Percentiles rank a stretch among this genome's conserved stretches.
phyloP scores from a whole-genome alignment of 2,329 filamentous ascomycete species.

The Exophiala lecanii-corni region DNA sequence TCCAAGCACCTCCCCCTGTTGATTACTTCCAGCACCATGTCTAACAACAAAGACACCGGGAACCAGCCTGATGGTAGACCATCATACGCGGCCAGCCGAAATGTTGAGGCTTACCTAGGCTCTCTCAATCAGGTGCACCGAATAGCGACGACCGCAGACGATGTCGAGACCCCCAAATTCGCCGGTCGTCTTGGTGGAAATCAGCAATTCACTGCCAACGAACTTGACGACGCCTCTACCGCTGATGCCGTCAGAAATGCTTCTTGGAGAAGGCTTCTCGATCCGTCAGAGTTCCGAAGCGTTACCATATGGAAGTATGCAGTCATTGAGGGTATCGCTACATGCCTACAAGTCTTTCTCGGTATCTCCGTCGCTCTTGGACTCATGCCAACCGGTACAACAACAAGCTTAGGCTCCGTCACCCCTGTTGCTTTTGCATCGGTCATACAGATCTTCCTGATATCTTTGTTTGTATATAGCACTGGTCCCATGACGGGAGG shows the following conservation, averaged over 20 bases:
- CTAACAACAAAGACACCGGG: too few relatives aligned
- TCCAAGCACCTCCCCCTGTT: too few relatives aligned
- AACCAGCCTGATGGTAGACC: too few relatives aligned
- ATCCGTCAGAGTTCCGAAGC: neutral
- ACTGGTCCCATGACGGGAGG: constrained; percentile 46
- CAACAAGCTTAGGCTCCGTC: neutral
- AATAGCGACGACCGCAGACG: neutral
- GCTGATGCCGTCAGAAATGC: neutral
- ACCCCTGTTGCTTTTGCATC: neutral
- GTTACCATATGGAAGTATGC: neutral
- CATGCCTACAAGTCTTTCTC: neutral
- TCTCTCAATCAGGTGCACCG: neutral
- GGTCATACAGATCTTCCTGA: neutral
- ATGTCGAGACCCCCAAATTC: neutral
- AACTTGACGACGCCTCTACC: neutral
- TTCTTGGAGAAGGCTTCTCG: neutral
- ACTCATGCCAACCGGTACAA: neutral
- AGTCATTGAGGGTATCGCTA: neutral
- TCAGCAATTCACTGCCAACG: neutral
- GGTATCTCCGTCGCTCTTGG: neutral
- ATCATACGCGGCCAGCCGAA: neutral
- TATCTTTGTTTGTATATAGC: constrained; percentile 47
- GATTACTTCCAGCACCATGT: too few relatives aligned
- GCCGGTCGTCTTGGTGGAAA: neutral
- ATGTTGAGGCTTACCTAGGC: neutral